These are phyloP conservation scores for Mycosphaerelloides madeirae DNA, from an alignment of 2,329 filamentous ascomycete species.

Conservation along the genomic window DNA sequence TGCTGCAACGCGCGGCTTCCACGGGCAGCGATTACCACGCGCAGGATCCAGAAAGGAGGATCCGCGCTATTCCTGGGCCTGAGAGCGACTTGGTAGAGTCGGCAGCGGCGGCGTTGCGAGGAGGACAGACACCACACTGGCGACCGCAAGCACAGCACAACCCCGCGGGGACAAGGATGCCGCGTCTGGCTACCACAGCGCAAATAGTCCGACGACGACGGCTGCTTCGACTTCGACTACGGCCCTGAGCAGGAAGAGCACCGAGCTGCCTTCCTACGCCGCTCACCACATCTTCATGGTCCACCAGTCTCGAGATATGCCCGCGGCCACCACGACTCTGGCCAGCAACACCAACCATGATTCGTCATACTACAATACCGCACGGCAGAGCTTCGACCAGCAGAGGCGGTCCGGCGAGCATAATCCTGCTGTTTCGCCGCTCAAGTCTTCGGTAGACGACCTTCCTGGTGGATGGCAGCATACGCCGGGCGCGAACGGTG, in stretches of 20 bases:
- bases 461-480: slow-evolving; percentile 27
- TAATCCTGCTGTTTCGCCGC: neutral
- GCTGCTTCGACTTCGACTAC: slow-evolving; percentile 3
- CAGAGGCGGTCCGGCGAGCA: slow-evolving; percentile 5
- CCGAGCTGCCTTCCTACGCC: slow-evolving; percentile 23
- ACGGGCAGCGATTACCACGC: no score
- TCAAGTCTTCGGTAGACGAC: slow-evolving; percentile 18
- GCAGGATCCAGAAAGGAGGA: no score
- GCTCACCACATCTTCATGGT: slow-evolving; percentile 38
- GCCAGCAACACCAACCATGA: slow-evolving; percentile 26
- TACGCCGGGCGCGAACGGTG: slow-evolving; percentile 32
- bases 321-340: slow-evolving; percentile 37
- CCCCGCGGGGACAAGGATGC: slow-evolving; percentile 29
- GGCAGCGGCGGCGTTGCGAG: slow-evolving; percentile 2
- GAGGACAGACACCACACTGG: slow-evolving; percentile 18
- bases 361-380: slow-evolving; percentile 1
- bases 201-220: neutral
- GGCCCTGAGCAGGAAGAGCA: slow-evolving; percentile 27
- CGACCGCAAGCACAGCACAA: slow-evolving; percentile 19
- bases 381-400: neutral
- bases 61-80: neutral
- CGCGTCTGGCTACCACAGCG: no score
- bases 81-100: neutral
- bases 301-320: slow-evolving; percentile 46
- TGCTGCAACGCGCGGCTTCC: no score